Percentiles rank a stretch among this genome's conserved stretches.
Evolutionary conservation across 805 yeast species (phyloP).

Genomic region (Ogataea kodamae): DNA sequence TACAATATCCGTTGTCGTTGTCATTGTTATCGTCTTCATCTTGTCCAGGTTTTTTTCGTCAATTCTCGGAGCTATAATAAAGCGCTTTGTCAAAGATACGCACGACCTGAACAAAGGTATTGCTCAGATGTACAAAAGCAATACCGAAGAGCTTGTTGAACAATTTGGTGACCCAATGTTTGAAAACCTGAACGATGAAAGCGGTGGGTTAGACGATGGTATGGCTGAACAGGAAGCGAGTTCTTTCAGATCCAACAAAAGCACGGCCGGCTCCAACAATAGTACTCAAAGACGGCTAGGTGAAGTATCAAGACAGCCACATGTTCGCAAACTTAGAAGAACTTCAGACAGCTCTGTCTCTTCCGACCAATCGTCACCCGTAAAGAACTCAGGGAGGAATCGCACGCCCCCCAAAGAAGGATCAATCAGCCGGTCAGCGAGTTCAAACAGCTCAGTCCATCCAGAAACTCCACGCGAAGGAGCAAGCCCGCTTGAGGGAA

Average conservation of each 20-base stretch:
- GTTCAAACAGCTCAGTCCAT: constrained; percentile 11
- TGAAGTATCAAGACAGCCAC: neutral
- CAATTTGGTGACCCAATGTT: constrained; percentile 20
- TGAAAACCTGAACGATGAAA: constrained; percentile 21
- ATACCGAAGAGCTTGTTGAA: constrained; percentile 11
- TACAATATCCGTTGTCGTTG: constrained; percentile 13
- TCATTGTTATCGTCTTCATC: constrained; percentile 13
- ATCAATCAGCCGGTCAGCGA: constrained; percentile 7
- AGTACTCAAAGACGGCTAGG: constrained; percentile 10
- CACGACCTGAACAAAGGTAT: constrained; percentile 25
- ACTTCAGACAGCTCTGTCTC: constrained; percentile 7
- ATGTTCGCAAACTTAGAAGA: constrained; percentile 1
- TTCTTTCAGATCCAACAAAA: constrained; percentile 7
- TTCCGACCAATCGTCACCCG: constrained; percentile 5
- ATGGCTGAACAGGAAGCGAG: constrained; percentile 19
- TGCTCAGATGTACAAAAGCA: constrained; percentile 24
- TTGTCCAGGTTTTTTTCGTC: constrained; percentile 16
- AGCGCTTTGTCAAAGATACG: constrained; percentile 23
- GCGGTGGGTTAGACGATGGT: constrained; percentile 27
- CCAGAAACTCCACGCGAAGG: constrained; percentile 11
- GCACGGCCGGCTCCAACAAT: constrained; percentile 6
- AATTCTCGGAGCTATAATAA: constrained; percentile 13
- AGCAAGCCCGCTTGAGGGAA: constrained; percentile 9
- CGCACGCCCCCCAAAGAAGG: constrained; percentile 15
- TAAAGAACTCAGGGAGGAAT: constrained; percentile 21